A percentile compares a stretch with the other conserved stretches of the same genome.
Evolutionary conservation across 148 eudicot genomes (phyloP).

Genomic region (Cornus kousa): DNA sequence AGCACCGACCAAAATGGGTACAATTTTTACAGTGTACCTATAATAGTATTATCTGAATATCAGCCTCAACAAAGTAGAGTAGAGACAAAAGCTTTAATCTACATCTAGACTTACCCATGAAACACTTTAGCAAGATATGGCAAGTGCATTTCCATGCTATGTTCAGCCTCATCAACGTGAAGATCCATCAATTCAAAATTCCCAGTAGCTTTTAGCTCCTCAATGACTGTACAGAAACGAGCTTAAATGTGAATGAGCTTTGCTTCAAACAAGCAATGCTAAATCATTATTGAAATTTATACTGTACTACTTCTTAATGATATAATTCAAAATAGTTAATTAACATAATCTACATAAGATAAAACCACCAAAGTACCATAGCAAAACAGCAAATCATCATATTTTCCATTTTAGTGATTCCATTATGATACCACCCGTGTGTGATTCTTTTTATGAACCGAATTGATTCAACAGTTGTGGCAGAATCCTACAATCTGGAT

Average conservation of each 20-base stretch:
- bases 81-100: neutral
- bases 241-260: neutral
- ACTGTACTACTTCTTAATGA: neutral
- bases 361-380: too few relatives aligned
- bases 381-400: too few relatives aligned
- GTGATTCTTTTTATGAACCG: too few relatives aligned
- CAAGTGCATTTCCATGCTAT: constrained; percentile 99
- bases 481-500: too few relatives aligned
- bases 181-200: constrained; percentile 86
- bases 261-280: neutral
- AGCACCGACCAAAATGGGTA: constrained; percentile 93
- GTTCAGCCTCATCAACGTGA: constrained; percentile 92
- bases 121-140: constrained; percentile 98
- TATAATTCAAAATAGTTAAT: too few relatives aligned
- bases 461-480: too few relatives aligned
- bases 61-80: constrained; percentile 11
- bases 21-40: constrained; percentile 78
- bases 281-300: neutral
- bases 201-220: constrained; percentile 85
- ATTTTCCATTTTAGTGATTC: too few relatives aligned
- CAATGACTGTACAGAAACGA: constrained; percentile 40
- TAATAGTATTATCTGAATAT: constrained; percentile 17
- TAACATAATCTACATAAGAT: too few relatives aligned
- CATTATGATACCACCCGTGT: too few relatives aligned
- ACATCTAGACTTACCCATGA: constrained; percentile 54